A percentile compares a stretch with the other conserved stretches of the same genome.
phyloP scores from a whole-genome alignment of 495 filamentous ascomycete genomes.

The Echria macrotheca region DNA sequence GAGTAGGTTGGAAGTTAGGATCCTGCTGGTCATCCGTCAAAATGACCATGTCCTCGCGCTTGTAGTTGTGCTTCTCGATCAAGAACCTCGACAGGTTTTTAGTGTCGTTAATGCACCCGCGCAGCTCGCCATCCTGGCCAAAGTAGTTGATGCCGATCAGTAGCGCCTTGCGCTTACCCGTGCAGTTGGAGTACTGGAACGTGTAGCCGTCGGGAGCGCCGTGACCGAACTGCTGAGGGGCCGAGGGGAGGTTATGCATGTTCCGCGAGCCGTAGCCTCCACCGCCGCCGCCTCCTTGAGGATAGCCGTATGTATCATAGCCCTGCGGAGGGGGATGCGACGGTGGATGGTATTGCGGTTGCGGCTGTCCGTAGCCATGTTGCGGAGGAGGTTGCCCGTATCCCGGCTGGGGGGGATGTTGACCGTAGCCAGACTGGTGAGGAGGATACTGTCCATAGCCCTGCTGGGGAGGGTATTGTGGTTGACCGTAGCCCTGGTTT shows the following conservation, averaged over 20 bases:
- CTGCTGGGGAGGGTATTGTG: conserved; percentile 17
- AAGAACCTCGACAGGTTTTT: conserved; percentile 85
- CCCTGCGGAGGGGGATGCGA: conserved; percentile 33
- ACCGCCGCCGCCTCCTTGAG: conserved; percentile 20
- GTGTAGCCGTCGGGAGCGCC: conserved; percentile 43
- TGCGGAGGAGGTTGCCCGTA: conserved; percentile 26
- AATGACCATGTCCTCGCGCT: conserved; percentile 48
- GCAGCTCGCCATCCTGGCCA: conserved; percentile 73
- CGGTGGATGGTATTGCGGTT: conserved; percentile 28
- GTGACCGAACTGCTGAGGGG: conserved; percentile 42
- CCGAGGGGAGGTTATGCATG: conserved; percentile 45
- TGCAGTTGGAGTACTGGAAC: conserved; percentile 87
- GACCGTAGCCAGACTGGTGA: conserved; percentile 13
- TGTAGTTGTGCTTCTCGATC: conserved; percentile 65
- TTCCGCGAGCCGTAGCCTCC: conserved; percentile 26
- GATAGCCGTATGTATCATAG: conserved; percentile 36
- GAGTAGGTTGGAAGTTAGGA: conserved; percentile 40
- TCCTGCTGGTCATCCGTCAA: conserved; percentile 44
- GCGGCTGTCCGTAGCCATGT: conserved; percentile 11
- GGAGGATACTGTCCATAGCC: conserved; percentile 20
- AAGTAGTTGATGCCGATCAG: conserved; percentile 96
- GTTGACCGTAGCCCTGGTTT: conserved; percentile 23
- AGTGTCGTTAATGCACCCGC: conserved; percentile 93
- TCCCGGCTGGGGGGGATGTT: conserved; percentile 17
- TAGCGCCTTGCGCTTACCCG: conserved; percentile 78